Base-by-base conservation (phyloP, 2,329 filamentous ascomycete species). In the Fusarium ambrosium region DNA sequence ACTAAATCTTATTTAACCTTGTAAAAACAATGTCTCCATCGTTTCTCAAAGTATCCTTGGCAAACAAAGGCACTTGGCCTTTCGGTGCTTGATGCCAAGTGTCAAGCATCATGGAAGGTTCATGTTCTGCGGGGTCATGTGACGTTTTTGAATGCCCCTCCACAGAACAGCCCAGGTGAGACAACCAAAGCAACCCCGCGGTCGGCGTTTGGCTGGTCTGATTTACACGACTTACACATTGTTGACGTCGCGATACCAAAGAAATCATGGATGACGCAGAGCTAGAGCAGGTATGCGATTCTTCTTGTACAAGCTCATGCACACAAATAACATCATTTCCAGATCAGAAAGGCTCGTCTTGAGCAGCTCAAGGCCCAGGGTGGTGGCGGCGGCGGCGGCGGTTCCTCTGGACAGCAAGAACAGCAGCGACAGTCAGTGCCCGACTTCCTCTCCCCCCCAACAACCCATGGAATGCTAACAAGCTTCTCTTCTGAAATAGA, bases 341-440 rank as follows among this genome's bases (percentile, higher is more conserved):
- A 98, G 93, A 98, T 98, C 82, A 89, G 96, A 82, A 93, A 94
- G 84, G 96, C 96, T 80, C 95, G 97, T 73, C 92, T 98, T 64
- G 94, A 96, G 84, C 95, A 99, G 86, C 92, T 98, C 77, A 97
- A 97, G 84, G 89, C 95, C 79, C 87, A 93, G 84, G 85, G 89
- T 73, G 87, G 87, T 70, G 88, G 87, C 56, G 85, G 86, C 71
- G 82, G 86, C 58, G 85, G 86, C 70, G 82, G 86, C 60, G 85
- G 85, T 68, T 43, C 75, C 5, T 72, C 75, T 43, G 87, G 82
- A 62, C 84, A 85, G 61, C 85, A 87, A 72, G 86, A 90, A 69
- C 91, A 94, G 66, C 88, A 94, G 80, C 89, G 85, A 75, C 80
- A 85, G 84, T 84, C 39, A 61, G 64, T 13, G 13, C 24, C 37